Evolutionary conservation across 2,329 filamentous ascomycete species (phyloP), one percentile per base, ranked within the genome.

Genomic region (Periconia digitata): DNA sequence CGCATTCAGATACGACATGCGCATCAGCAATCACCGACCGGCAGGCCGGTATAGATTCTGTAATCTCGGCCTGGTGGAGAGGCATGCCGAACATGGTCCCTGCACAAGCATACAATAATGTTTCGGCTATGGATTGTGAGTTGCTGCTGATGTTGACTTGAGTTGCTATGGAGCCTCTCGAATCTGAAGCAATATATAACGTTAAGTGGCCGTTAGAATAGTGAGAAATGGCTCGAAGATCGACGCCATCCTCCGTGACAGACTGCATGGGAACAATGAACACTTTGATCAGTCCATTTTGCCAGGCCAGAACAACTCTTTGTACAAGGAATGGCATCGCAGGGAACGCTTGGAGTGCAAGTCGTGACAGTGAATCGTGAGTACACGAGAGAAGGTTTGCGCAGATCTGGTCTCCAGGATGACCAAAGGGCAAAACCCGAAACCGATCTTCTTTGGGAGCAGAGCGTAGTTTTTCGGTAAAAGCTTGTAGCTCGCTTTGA

Each of bases 401-500:
- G 47, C 71, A 78, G 40, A 76, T 72, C 54, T 76, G 76, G 41
- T 72, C 62, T 36, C 73, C 77, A 8, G 72, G 75, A 54, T 76
- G 72, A 10, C 56, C 63, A 27, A 59, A 60, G 0, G 77, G 71
- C 40, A 69, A 53, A 6, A 81, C 55, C 15, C 56, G 66, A 50
- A 74, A 75, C 3, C 75, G 71, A 22, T 75, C 67, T 32, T 76
- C 74, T 15, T 68, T 62, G 1, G 75, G 69, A 1, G 73, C 66
- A n/a, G 69, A 59, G 10, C 64, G 65, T 8, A 78, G 59, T 29
- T 68, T 73, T 36, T 79, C 70, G 46, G 72, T 75, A 40, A 77
- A 72, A 2, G 72, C 73, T 42, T 76, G 69, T n/a, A 80, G 65
- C 49, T 80, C 78, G 46, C 75, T 74, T 54, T 79, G 78, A 12